A percentile compares a stretch with the other conserved stretches of the same genome.
Evolutionary conservation across 192 early-diverging fungal genomes (phyloP).

Genomic region (Umbelopsis ramanniana): DNA sequence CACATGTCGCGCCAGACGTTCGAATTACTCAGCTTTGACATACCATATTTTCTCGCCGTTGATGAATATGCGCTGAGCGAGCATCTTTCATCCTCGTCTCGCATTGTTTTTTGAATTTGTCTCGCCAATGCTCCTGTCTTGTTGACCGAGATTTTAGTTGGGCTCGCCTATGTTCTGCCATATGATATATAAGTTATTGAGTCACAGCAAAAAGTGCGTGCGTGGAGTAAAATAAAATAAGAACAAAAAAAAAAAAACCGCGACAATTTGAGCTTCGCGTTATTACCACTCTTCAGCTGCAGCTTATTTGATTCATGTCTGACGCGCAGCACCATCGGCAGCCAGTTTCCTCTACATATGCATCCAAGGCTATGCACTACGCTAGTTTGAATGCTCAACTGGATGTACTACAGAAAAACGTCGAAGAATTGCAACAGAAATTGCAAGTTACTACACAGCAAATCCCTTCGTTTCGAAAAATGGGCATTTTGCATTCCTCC

Average conservation of each 20-base stretch:
- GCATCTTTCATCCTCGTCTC: constrained; percentile 7
- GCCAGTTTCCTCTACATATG: constrained; percentile 6
- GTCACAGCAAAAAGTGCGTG: neutral
- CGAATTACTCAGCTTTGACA: neutral
- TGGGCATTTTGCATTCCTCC: constrained; percentile 14
- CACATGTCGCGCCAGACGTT: neutral
- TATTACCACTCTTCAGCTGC: neutral
- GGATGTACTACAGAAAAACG: constrained; percentile 2
- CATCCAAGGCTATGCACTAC: constrained; percentile 7
- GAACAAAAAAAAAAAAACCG: neutral
- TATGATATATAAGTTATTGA: neutral
- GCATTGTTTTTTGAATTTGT: constrained; percentile 15
- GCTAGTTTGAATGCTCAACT: neutral
- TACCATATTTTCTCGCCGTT: constrained; percentile 9
- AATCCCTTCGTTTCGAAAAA: constrained; percentile 4
- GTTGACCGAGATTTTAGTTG: constrained; percentile 2
- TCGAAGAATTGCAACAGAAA: constrained; percentile 4
- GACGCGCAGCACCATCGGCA: constrained; percentile 11
- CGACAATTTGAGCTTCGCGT: neutral
- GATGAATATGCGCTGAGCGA: constrained; percentile 4
- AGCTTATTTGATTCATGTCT: neutral
- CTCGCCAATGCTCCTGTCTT: constrained; percentile 9
- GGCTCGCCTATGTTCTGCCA: constrained; percentile 7
- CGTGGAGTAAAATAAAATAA: too few species aligned
- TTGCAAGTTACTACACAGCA: constrained; percentile 15